Base-by-base conservation (phyloP, 1,284 basidiomycete species). In the Fomitopsis palustris region DNA sequence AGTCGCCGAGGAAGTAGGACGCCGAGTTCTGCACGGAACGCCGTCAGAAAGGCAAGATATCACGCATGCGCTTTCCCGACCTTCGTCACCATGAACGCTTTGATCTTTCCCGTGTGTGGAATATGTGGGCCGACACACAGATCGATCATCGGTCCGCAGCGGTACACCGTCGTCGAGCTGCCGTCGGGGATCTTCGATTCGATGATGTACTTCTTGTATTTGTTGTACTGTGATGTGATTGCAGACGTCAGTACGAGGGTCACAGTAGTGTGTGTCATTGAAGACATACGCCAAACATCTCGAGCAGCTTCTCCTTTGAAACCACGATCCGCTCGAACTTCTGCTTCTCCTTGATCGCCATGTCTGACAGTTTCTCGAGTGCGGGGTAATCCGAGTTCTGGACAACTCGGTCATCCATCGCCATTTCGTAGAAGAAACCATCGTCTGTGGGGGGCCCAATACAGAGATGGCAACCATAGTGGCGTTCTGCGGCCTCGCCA, bases 341-440 rank as follows among this genome's bases (percentile, higher is more conserved):
- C 77, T 99, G 97, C 78, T 93, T 97, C 66, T 98, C 96, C 79
- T 98, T 98, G 75, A 98, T 83, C 4, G 93, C 95, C 56, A 78
- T 81, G 71, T 96, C 95, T 12, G 91, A 83, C 10, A 98, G 74
- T 65, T 95, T 95, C 74, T 99, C 97, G 27, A 99, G 83, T 5
- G 87, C 78, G 37, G 92, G 87, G 75, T 96, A 98, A 74, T 99
- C 97, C 31, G 86, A 75, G 61, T 85, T 85, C 42, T 84, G 81
- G 41, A 98, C 87, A 23, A 87, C 84, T 68, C 92, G 90, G 57
- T 92, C 86, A 41, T 85, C 77, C 58, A 90, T 92, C 7, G 83
- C 85, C 97, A 99, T 99, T 75, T 99, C 97, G 74, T 99, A 99
- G 84, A 97, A 99, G 84, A 99, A 99, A 16, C 97, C 97, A 31